phyloP scores from a whole-genome alignment of 108 stramenopile species.

The Skeletonema grethae region DNA sequence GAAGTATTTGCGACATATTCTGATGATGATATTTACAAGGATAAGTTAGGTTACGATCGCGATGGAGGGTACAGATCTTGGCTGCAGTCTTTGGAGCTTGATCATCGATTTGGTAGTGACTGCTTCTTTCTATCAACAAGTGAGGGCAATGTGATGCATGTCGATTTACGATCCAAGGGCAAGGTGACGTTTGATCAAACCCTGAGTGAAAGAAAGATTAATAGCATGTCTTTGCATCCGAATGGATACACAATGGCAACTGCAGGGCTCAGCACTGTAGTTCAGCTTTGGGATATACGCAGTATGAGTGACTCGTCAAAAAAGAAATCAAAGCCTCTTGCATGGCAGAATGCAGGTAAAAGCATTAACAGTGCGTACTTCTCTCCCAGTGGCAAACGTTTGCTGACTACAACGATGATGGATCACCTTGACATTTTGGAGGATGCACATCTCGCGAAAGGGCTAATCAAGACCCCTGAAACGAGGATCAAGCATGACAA shows the following conservation, averaged over 20 bases:
- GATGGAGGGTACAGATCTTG: conserved; percentile 67
- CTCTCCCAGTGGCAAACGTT: conserved; percentile 64
- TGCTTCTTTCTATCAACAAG: conserved; percentile 83
- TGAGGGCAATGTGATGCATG: conserved; percentile 69
- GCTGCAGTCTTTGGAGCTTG: conserved; percentile 66
- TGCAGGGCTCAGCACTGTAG: conserved; percentile 61
- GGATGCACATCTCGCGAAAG: conserved; percentile 53
- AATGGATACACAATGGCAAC: conserved; percentile 74
- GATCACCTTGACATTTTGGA: conserved; percentile 67
- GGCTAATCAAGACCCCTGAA: conserved; percentile 43
- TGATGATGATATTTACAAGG: conserved; percentile 60
- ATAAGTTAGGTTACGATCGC: conserved; percentile 64
- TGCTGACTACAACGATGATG: conserved; percentile 68
- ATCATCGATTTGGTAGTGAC: conserved; percentile 57
- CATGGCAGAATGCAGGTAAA: conserved; percentile 48
- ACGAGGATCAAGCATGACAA: conserved; percentile 77
- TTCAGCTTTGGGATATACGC: conserved; percentile 80
- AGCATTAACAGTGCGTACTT: conserved; percentile 85
- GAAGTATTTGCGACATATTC: conserved; percentile 85
- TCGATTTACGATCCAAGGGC: conserved; percentile 62
- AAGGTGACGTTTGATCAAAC: conserved; percentile 62
- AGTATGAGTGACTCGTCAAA: conserved; percentile 41
- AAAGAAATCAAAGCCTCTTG: conserved; percentile 50
- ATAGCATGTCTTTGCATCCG: conserved; percentile 78
- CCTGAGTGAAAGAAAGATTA: conserved; percentile 82